These are phyloP conservation scores for Dactylis glomerata DNA, from an alignment of 176 grass and related monocot species.

Conservation along the genomic window DNA sequence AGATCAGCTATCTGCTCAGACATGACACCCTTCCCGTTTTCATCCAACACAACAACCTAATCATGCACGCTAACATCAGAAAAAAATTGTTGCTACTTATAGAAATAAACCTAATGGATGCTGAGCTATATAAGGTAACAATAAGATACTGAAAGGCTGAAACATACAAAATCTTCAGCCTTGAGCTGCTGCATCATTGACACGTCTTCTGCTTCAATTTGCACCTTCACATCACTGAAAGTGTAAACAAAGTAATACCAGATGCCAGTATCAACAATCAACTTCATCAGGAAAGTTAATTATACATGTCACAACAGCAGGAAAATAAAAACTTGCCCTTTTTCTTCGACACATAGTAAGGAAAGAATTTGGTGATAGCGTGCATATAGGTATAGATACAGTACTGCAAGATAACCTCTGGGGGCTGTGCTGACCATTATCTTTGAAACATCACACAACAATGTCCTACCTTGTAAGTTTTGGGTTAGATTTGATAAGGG, in stretches of 20 bases:
- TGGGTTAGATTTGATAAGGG: constrained; percentile 72
- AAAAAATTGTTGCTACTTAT: neutral
- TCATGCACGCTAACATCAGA: constrained; percentile 9
- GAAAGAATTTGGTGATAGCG: neutral
- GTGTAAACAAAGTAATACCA: neutral
- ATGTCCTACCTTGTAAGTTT: constrained; percentile 59
- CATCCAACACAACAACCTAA: constrained; percentile 82
- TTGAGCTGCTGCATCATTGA: constrained; percentile 74
- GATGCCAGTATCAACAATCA: neutral
- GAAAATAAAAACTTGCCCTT: neutral
- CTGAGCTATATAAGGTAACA: neutral
- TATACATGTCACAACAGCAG: neutral
- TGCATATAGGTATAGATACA: neutral
- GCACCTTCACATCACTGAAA: constrained; percentile 67
- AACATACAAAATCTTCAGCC: constrained; percentile 79
- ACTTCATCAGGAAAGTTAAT: neutral
- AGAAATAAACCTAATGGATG: neutral
- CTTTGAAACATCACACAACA: neutral
- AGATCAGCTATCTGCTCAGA: constrained; percentile 91
- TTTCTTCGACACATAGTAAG: neutral
- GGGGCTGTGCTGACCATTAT: neutral
- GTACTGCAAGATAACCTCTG: neutral
- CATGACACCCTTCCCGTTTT: constrained; percentile 65
- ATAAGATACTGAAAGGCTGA: neutral
- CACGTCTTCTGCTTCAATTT: constrained; percentile 78